Conservation (phyloP, 176 grass and related monocot genomes). For the Lolium multiflorum region DNA sequence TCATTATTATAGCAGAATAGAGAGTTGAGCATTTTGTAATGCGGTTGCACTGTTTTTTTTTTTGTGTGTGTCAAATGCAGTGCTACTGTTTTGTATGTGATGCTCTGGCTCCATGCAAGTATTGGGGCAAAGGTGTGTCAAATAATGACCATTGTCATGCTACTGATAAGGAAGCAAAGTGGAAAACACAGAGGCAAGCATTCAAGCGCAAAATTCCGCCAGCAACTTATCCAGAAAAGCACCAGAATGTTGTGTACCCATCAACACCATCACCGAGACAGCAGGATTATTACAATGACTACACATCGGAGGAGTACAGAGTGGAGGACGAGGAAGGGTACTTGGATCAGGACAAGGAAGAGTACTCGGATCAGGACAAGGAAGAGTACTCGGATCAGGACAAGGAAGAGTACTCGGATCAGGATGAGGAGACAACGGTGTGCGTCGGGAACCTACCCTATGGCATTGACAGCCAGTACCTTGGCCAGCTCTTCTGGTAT, state of each 20-base stretch:
- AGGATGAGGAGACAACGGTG: not conserved
- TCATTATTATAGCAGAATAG: not conserved
- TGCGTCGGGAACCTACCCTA: not conserved
- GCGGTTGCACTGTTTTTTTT: not conserved
- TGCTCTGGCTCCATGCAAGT: conserved; percentile 75
- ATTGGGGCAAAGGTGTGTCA: conserved; percentile 57
- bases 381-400: too few species aligned
- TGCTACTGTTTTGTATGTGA: conserved; percentile 98
- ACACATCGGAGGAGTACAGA: not conserved
- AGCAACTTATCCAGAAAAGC: conserved; percentile 45
- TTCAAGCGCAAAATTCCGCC: conserved; percentile 45
- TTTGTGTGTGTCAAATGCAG: conserved; percentile 64
- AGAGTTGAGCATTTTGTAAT: not conserved
- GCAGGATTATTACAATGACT: not conserved
- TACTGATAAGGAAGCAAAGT: conserved; percentile 71
- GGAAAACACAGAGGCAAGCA: conserved; percentile 61
- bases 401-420: not conserved
- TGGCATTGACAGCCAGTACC: not conserved
- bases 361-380: not conserved
- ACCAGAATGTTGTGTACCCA: conserved; percentile 2
- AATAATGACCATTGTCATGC: conserved; percentile 73
- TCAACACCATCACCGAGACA: not conserved
- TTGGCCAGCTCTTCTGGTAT: not conserved
- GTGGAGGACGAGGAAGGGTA: not conserved
- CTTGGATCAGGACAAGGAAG: too few species aligned